Evolutionary conservation across 2,329 filamentous ascomycete genomes (phyloP).

Genomic region (Penicillium brasilianum): DNA sequence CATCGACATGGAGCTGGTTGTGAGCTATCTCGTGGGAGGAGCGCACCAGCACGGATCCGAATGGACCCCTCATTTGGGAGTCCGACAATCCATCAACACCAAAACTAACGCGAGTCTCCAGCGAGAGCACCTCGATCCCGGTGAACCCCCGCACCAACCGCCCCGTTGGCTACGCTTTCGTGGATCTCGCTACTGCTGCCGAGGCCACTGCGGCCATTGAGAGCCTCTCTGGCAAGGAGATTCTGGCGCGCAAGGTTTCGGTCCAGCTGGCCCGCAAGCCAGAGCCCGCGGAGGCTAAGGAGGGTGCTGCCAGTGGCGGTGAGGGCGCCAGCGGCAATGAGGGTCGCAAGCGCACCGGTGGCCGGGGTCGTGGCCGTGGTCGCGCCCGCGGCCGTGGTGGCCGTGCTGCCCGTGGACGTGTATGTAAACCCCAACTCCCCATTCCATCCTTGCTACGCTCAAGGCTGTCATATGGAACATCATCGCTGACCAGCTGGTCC

Average conservation of each 20-base stretch:
- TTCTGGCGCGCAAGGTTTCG: conserved; percentile 97
- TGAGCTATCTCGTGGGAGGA: background rate
- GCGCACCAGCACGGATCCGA: background rate
- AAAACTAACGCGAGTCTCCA: conserved; percentile 50
- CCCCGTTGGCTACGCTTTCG: conserved; percentile 98
- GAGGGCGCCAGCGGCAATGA: conserved; percentile 75
- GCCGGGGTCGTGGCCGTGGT: conserved; percentile 65
- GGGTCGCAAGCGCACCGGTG: conserved; percentile 64
- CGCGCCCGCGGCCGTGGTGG: conserved; percentile 71
- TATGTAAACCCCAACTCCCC: conserved; percentile 49
- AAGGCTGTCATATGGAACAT: background rate
- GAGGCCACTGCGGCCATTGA: conserved; percentile 95
- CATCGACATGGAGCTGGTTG: background rate
- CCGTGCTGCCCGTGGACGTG: conserved; percentile 68
- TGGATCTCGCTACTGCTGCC: conserved; percentile 91
- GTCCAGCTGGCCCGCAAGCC: conserved; percentile 98
- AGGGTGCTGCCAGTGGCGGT: conserved; percentile 71
- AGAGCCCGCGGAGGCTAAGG: conserved; percentile 81
- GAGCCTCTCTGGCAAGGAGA: conserved; percentile 96
- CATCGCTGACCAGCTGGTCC: background rate
- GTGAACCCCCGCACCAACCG: conserved; percentile 99
- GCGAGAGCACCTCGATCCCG: conserved; percentile 98
- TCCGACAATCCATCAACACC: background rate
- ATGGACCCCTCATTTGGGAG: background rate
- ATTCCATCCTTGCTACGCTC: background rate